phyloP scores from a whole-genome alignment of 257 asterid species.

The Solanum sejunctum region DNA sequence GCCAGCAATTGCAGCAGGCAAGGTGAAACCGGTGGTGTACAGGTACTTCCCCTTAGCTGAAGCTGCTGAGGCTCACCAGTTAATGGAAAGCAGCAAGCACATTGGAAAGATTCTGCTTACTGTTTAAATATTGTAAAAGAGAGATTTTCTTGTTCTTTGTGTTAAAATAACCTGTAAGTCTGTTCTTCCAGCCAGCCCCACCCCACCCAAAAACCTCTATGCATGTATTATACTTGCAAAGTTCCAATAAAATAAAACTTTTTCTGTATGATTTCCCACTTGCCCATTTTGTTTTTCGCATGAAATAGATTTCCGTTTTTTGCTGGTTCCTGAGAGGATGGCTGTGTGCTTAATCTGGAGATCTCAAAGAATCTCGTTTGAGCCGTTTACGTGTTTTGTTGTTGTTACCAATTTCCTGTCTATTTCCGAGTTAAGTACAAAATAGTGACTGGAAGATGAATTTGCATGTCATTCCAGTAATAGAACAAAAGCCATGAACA shows the following conservation, averaged over 20 bases:
- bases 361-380: neutral
- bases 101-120: slow-evolving; percentile 78
- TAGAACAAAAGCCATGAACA: neutral
- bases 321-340: neutral
- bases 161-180: neutral
- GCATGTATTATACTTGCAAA: neutral
- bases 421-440: neutral
- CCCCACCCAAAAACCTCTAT: neutral
- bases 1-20: slow-evolving; percentile 79
- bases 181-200: neutral
- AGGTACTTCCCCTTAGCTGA: slow-evolving; percentile 46
- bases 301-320: neutral
- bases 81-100: slow-evolving; percentile 86
- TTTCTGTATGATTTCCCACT: neutral
- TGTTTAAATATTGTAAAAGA: slow-evolving; percentile 3
- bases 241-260: neutral
- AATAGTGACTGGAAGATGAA: neutral
- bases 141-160: neutral
- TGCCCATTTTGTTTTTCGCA: neutral
- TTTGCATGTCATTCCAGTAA: neutral
- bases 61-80: slow-evolving; percentile 66
- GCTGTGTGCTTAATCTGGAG: neutral
- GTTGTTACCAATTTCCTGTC: neutral
- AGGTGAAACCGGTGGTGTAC: slow-evolving; percentile 68
- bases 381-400: neutral